A percentile compares a stretch with the other conserved stretches of the same genome.
Evolutionary conservation across 208 protist genomes (phyloP).

Genomic region (Trypanosoma brucei): DNA sequence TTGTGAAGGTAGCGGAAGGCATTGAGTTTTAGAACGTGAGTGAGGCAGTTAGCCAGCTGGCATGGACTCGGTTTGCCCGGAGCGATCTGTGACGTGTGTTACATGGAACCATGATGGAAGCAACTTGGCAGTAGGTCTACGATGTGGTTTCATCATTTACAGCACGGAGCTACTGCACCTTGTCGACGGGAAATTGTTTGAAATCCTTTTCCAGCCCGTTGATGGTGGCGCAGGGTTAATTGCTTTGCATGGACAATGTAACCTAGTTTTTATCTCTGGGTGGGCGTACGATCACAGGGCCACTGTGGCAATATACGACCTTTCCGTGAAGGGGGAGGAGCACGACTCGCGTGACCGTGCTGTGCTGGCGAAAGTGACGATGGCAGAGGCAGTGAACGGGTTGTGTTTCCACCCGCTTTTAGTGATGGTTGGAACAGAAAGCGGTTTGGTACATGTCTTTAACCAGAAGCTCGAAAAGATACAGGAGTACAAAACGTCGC

Average conservation of each 20-base stretch:
- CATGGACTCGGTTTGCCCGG: neutral
- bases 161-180: constrained; percentile 46
- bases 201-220: constrained; percentile 43
- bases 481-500: constrained; percentile 13
- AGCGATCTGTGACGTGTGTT: constrained; percentile 42
- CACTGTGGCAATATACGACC: constrained; percentile 16
- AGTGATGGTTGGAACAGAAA: constrained; percentile 38
- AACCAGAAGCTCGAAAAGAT: constrained; percentile 14
- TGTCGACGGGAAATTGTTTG: constrained; percentile 26
- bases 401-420: constrained; percentile 30
- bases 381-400: constrained; percentile 9
- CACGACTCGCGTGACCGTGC: neutral
- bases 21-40: too few species aligned
- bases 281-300: constrained; percentile 18
- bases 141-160: constrained; percentile 61
- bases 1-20: too few species aligned
- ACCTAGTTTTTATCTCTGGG: constrained; percentile 43
- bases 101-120: constrained; percentile 54
- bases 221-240: constrained; percentile 56
- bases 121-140: constrained; percentile 54
- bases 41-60: neutral
- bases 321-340: constrained; percentile 1
- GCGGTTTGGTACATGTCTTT: constrained; percentile 36
- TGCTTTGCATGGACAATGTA: constrained; percentile 55
- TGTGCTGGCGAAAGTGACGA: constrained; percentile 8